Base-by-base conservation (phyloP, 1,284 basidiomycete genomes). In the Apiotrichum gamsii region DNA sequence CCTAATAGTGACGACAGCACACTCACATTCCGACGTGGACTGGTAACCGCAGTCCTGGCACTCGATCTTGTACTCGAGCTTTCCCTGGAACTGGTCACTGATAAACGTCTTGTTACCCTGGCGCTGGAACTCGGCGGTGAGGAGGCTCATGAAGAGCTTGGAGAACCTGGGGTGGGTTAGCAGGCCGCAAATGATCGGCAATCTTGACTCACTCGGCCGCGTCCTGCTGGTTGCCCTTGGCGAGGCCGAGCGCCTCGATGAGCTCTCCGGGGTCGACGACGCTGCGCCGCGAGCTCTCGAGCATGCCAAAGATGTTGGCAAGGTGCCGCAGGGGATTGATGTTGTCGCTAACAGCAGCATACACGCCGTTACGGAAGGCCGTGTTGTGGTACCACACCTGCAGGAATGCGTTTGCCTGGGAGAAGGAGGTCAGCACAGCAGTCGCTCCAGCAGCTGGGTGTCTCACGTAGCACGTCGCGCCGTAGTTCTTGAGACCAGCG, bases 401-500 rank as follows among this genome's bases (percentile, higher is more conserved):
- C 34, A 94, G 76, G 56, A 86, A 93, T 5, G 89, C 87, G 68
- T 94, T 94, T 43, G 87, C 74, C 69, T 75, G 55, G 37, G 13
- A n/a, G n/a, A n/a, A n/a, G n/a, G n/a, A n/a, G 4, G 43, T 51
- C 36, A 52, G 47, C 6, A 15, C 10, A 13, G 10, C 4, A 5
- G 2, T 1, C 5, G 9, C 4, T 0, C 38, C 5, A 5, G 16
- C 20, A 19, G 56, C 66, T n/a, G n/a, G n/a, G n/a, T n/a, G n/a
- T n/a, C n/a, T 59, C 47, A 72, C 89, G 57, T 91, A 93, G 63
- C 89, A 90, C 4, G 90, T 94, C 13, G 90, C 90, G 13, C 90
- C 90, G 15, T 94, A 79, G 65, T 95, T 95, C 83, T 90, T 84
- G 47, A 94, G 72, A 18, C 90, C 90, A 16, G 90, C 83, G 16